Percentiles rank a stretch among this genome's conserved stretches.
These are phyloP conservation scores for Lachancea sp. DNA, from an alignment of 805 yeast genomes.

Conservation along the genomic window DNA sequence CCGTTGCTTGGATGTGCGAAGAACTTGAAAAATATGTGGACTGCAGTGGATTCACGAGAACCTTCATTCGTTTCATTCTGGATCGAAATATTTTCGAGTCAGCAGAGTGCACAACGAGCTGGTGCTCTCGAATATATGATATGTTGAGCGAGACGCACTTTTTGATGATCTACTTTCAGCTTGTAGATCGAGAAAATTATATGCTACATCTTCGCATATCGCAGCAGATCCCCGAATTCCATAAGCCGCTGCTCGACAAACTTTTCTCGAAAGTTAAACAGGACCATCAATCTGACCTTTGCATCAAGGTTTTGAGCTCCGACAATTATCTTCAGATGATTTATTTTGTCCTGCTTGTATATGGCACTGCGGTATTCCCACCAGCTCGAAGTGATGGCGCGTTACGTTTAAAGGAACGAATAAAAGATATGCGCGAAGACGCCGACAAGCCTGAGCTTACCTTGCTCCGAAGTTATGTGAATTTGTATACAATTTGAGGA, in stretches of 20 bases:
- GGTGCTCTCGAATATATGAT: conserved; percentile 14
- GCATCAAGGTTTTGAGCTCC: conserved; percentile 18
- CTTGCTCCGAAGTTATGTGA: conserved; percentile 19
- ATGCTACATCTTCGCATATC: conserved; percentile 23
- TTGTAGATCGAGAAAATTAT: conserved; percentile 17
- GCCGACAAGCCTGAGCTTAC: conserved; percentile 25
- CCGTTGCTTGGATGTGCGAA: conserved; percentile 16
- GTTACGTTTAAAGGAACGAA: conserved; percentile 19
- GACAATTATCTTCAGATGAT: conserved; percentile 16
- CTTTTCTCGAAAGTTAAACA: conserved; percentile 9
- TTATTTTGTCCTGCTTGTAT: conserved; percentile 23
- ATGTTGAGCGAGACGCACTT: conserved; percentile 4
- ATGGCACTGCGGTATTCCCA: conserved; percentile 21
- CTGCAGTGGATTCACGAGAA: conserved; percentile 8
- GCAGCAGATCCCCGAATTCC: conserved; percentile 17
- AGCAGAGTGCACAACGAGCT: conserved; percentile 11
- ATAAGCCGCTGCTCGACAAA: conserved; percentile 11
- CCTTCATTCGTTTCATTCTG: conserved; percentile 20
- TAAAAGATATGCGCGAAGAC: conserved; percentile 17
- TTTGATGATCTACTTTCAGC: conserved; percentile 10
- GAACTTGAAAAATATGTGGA: conserved; percentile 9
- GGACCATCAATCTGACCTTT: conserved; percentile 16
- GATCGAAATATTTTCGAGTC: conserved; percentile 27
- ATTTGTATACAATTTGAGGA: conserved; percentile 10
- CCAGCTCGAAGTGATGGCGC: conserved; percentile 13